Evolutionary conservation across 495 filamentous ascomycete genomes (phyloP).

Genomic region (Neurospora sublineolata): DNA sequence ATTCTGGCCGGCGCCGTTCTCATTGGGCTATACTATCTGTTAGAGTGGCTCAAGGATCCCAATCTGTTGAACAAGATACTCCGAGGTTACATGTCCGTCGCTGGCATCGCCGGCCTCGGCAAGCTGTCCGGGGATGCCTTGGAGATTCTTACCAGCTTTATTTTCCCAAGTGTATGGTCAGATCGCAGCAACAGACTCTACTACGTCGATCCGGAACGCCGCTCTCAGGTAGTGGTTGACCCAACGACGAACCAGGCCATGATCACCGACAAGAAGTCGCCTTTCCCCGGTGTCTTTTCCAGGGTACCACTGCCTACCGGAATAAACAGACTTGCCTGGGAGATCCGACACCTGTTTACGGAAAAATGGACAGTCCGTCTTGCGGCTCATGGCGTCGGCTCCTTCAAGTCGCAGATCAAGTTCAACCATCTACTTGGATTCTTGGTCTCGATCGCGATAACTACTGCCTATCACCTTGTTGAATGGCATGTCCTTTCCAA

Average conservation of each 20-base stretch:
- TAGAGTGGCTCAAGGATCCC: slow-evolving; percentile 80
- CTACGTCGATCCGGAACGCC: slow-evolving; percentile 27
- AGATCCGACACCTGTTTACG: slow-evolving; percentile 29
- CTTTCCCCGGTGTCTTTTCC: slow-evolving; percentile 34
- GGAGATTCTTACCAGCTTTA: slow-evolving; percentile 49
- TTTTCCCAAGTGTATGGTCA: slow-evolving; percentile 59
- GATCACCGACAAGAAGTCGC: slow-evolving; percentile 23
- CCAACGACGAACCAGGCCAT: slow-evolving; percentile 6
- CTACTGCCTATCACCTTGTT: slow-evolving; percentile 59
- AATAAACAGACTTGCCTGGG: slow-evolving; percentile 26
- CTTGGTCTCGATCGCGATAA: slow-evolving; percentile 44
- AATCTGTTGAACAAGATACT: slow-evolving; percentile 73
- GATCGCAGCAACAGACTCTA: slow-evolving; percentile 32
- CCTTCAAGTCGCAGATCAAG: slow-evolving; percentile 24
- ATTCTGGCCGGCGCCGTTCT: slow-evolving; percentile 66
- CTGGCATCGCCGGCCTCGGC: slow-evolving; percentile 64
- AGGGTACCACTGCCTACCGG: slow-evolving; percentile 14
- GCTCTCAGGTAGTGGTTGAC: slow-evolving; percentile 15
- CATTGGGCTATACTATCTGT: slow-evolving; percentile 71
- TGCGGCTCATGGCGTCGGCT: slow-evolving; percentile 25
- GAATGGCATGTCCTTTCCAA: slow-evolving; percentile 70
- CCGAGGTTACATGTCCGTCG: slow-evolving; percentile 69
- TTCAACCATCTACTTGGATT: slow-evolving; percentile 43
- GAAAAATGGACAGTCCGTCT: slow-evolving; percentile 38
- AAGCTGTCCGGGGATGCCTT: slow-evolving; percentile 58